Evolutionary conservation across 192 early-diverging fungal genomes (phyloP).

Genomic region (Coemansia sp.): DNA sequence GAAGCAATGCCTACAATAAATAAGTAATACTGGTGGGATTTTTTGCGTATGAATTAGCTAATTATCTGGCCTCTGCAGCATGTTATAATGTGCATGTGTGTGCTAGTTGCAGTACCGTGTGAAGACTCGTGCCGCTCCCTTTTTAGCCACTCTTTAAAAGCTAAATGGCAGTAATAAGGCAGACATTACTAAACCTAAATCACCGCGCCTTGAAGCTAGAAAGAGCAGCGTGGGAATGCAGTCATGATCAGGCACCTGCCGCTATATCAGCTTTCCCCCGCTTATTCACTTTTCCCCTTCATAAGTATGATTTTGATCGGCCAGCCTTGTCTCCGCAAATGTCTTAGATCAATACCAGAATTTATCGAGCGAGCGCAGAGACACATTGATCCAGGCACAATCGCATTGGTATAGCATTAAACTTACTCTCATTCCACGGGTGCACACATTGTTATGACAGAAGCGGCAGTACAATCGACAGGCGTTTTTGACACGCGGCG

Average conservation of each 20-base stretch:
- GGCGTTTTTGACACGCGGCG: slow-evolving; percentile 57
- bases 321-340: not conserved
- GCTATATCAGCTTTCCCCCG: not conserved
- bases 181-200: not conserved
- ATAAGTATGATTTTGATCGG: not conserved
- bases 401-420: not conserved
- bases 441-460: slow-evolving; percentile 64
- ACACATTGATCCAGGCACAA: not conserved
- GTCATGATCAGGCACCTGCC: not conserved
- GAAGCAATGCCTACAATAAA: slow-evolving; percentile 58
- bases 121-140: not conserved
- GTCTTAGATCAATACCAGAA: slow-evolving; percentile 1
- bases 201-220: not conserved
- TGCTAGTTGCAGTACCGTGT: not conserved
- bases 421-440: slow-evolving; percentile 74
- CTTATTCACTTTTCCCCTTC: not conserved
- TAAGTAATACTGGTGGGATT: too few species aligned
- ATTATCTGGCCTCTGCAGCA: not conserved
- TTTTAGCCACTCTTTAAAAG: not conserved
- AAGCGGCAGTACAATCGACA: slow-evolving; percentile 67
- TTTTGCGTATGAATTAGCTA: not conserved
- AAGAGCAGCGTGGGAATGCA: not conserved
- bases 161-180: not conserved
- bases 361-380: not conserved
- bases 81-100: not conserved